Evolutionary conservation across 2,329 filamentous ascomycete species (phyloP), one percentile per base, ranked within the genome.

Genomic region (Pyrenophora tritici-repentis): DNA sequence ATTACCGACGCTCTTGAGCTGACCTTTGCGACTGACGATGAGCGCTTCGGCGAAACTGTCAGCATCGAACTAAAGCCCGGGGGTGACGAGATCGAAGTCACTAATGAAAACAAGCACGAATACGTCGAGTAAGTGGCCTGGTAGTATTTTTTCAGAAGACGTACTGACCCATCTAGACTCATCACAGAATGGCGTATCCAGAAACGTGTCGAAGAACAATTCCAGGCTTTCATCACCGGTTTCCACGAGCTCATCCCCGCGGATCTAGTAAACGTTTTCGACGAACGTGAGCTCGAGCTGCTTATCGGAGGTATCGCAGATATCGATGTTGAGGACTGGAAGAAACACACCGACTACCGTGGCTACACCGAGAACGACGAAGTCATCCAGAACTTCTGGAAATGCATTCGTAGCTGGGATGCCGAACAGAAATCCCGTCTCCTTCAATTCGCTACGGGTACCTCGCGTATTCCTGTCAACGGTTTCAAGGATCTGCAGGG

Each of bases 121-220:
- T 99, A 99, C 68, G 91, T 99, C 58, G 94, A 99, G 84, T 87
- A 79, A 74, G 84, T 68, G 17, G 6, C 5, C 20, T 5, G 77
- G 13, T 31, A 13, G 7, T 13, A 8, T 14, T 31, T 16, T 10
- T 7, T 5, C 16, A 35, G 3, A 36, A 2, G 34, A 20, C 16
- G 22, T 35, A 29, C 63, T 73, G 60, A 73, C 46, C 3, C 3
- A 3, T 3, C 1, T 52, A 87, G 84, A 64, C 82, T 99, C 61
- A 96, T 99, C 79, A 96, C 95, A 39, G 95, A 97, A 78, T 99
- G 94, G 94, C 91, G 95, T 64, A 99, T 99, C 62, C 90, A 97
- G 78, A 97, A 97, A 80, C 91, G 94, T 63, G 95, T 99, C 47
- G 90, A 95, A 60, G 93, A 97, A 74, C 94, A 99, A 74, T 99